These are phyloP conservation scores for Berkeleyomyces basicola DNA, from an alignment of 2,329 filamentous ascomycete genomes.

Conservation along the genomic window DNA sequence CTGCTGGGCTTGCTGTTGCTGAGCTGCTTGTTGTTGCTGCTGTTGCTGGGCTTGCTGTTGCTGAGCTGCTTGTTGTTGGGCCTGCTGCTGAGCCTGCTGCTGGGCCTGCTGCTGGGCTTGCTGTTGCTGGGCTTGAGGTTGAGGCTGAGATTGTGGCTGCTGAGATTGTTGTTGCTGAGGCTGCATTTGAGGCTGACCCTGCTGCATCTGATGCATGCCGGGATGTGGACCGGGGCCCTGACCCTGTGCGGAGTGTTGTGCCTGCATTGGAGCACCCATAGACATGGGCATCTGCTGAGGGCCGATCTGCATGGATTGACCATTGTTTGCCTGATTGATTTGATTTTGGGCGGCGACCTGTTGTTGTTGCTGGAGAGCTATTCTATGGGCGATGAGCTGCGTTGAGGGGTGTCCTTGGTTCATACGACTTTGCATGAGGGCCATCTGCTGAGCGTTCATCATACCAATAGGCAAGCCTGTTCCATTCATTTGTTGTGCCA, in stretches of 20 bases:
- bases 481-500: constrained; percentile 32
- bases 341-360: constrained; percentile 20
- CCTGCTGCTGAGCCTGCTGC: background rate
- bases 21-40: constrained; percentile 21
- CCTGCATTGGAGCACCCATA: constrained; percentile 15
- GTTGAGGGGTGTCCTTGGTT: constrained; percentile 18
- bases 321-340: constrained; percentile 26
- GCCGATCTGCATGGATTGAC: constrained; percentile 33
- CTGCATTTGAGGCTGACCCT: constrained; percentile 3
- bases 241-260: constrained; percentile 15
- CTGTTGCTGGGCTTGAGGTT: constrained; percentile 22
- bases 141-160: constrained; percentile 20
- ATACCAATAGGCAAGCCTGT: constrained; percentile 38
- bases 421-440: constrained; percentile 26
- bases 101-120: constrained; percentile 3
- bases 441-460: constrained; percentile 33
- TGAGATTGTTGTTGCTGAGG: constrained; percentile 1
- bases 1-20: constrained; percentile 19
- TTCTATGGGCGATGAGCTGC: constrained; percentile 27
- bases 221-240: constrained; percentile 21
- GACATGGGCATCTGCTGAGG: constrained; percentile 21
- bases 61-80: background rate
- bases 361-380: constrained; percentile 30
- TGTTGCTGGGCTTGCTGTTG: constrained; percentile 14
- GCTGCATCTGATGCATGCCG: constrained; percentile 20